phyloP scores from a whole-genome alignment of 768 basidiomycete genomes.

The Strobilomyces confusus region DNA sequence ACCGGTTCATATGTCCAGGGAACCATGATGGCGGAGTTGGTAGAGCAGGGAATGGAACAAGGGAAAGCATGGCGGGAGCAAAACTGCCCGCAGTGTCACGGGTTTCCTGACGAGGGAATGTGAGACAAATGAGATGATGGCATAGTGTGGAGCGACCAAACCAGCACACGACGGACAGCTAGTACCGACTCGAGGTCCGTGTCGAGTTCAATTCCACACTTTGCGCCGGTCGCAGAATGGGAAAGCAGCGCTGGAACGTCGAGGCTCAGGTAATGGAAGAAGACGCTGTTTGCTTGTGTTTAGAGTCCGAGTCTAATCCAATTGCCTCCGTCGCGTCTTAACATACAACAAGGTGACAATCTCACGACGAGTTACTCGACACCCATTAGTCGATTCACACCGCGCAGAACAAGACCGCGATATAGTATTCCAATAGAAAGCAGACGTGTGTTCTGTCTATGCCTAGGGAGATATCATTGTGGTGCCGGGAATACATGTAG shows the following conservation, averaged over 20 bases:
- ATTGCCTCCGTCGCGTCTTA: conserved; percentile 14
- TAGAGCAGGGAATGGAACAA: conserved; percentile 44
- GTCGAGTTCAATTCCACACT: neutral
- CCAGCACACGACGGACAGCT: neutral
- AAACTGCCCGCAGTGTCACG: conserved; percentile 6
- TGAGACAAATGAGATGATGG: conserved; percentile 1
- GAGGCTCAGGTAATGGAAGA: neutral
- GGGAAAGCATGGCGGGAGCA: conserved; percentile 28
- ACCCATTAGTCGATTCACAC: too few relatives aligned
- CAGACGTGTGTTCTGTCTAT: conserved; percentile 22
- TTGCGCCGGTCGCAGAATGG: neutral
- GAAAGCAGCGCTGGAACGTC: neutral
- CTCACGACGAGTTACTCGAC: too few relatives aligned
- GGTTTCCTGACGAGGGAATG: conserved; percentile 13
- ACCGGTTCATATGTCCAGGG: conserved; percentile 93
- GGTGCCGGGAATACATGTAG: conserved; percentile 29
- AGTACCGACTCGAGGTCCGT: neutral
- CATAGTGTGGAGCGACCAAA: conserved; percentile 2
- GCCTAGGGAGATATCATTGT: conserved; percentile 28
- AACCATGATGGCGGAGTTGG: conserved; percentile 88
- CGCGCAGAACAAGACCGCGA: neutral
- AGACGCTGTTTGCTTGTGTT: conserved; percentile 23
- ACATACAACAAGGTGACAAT: neutral
- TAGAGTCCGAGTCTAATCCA: conserved; percentile 19
- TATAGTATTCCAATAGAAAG: conserved; percentile 15